Base-by-base conservation (phyloP, 2,329 filamentous ascomycete species). In the Hansfordia pulvinata region DNA sequence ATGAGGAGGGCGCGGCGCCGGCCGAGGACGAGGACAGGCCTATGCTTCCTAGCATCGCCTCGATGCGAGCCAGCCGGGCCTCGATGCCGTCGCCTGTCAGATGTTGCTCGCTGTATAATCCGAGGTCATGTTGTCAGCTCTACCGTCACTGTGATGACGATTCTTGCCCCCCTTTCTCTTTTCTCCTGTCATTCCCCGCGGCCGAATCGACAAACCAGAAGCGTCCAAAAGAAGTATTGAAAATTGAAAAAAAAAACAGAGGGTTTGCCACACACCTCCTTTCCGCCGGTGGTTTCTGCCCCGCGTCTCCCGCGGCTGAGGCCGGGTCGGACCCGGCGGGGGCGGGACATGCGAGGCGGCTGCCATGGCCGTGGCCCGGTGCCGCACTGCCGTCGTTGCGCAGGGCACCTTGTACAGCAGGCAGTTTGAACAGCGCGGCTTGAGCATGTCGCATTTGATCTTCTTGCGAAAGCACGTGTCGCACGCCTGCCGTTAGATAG, bases 381-480 rank as follows among this genome's bases (percentile, higher is more conserved):
- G 41, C 12, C 46, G 42, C 18, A 47, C 30, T 2, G 30, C 30
- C 1, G 47, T 51, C 3, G 47, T 52, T 15, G 34, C 36, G 33
- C 56, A 60, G n/a, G 46, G 39, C 4, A 55, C 42, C n/a, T 48
- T 47, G 33, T 61, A 61, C 4, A 59, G 38, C 6, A 46, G 37
- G 23, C 56, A 61, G 22, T 60, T 60, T 2, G 55, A 58, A 31
- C 57, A 61, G 7, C 46, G 37, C 1, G 57, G 57, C 32, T 55
- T 57, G 5, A 54, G 25, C 47, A 53, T 53, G 35, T 61, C 56
- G 25, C 57, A 61, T 35, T 56, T 58, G 24, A 61, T 58, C 44
- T 61, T 60, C 38, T 59, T 60, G 9, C 39, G 50, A 26, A 54
- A 59, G 40, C 57, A 61, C 20, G 58, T 42, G 34, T 60, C 56